Percentiles rank a stretch among this genome's conserved stretches.
phyloP scores from a whole-genome alignment of 1,139 yeast species.

The Kodamaea arcana region DNA sequence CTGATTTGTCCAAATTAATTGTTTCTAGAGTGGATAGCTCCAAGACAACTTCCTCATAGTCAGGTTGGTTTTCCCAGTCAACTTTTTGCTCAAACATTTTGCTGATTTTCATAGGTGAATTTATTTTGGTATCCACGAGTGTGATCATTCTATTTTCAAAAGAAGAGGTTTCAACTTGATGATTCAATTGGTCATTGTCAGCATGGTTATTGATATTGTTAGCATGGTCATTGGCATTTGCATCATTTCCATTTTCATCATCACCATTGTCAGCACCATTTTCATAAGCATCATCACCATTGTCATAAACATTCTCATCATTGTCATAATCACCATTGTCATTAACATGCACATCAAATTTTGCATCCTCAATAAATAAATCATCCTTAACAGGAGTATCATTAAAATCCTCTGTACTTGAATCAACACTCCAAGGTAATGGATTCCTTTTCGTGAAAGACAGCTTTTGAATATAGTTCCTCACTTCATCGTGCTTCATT shows the following conservation, averaged over 20 bases:
- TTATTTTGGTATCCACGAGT: too few relatives aligned
- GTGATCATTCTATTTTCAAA: too few relatives aligned
- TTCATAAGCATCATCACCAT: neutral
- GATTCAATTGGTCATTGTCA: neutral
- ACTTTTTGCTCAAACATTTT: neutral
- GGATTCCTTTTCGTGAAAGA: conserved; percentile 1
- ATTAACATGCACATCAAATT: too few relatives aligned
- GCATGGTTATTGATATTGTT: neutral
- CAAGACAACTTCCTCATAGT: conserved; percentile 10
- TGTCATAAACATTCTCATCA: conserved; percentile 1
- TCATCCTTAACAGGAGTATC: neutral
- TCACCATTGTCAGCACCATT: too few relatives aligned
- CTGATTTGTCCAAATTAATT: conserved; percentile 16
- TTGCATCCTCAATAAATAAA: neutral
- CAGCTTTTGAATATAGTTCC: conserved; percentile 8
- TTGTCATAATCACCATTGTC: conserved; percentile 1
- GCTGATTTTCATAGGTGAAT: neutral
- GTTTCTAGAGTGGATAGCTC: conserved; percentile 7
- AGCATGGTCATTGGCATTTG: too few relatives aligned
- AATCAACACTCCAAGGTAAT: conserved; percentile 7
- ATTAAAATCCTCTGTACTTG: too few relatives aligned
- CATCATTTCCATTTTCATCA: too few relatives aligned
- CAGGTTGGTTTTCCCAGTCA: conserved; percentile 6
- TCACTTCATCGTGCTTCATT: conserved; percentile 8
- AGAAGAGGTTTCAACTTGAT: neutral